Evolutionary conservation across 2,329 filamentous ascomycete species (phyloP).

Genomic region (Diaporthe vaccinii): DNA sequence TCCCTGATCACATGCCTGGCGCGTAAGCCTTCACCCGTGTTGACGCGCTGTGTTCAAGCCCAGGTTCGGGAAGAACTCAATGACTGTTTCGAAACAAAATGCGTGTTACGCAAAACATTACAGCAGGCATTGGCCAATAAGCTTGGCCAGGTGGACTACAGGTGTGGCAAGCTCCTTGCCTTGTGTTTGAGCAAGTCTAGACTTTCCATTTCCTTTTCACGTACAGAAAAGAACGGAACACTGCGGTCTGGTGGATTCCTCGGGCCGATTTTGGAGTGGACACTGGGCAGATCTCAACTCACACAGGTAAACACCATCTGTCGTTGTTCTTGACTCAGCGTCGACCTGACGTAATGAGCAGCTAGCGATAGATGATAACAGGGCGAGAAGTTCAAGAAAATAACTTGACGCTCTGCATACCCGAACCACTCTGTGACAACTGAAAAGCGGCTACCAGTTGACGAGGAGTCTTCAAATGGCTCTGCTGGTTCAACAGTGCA

Average conservation of each 20-base stretch:
- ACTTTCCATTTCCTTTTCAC: not conserved
- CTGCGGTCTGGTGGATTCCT: not conserved
- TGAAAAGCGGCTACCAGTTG: too few relatives aligned
- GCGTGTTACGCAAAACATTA: too few relatives aligned
- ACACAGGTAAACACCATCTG: not conserved
- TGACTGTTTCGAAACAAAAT: not conserved
- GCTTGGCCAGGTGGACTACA: not conserved
- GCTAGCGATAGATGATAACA: not conserved
- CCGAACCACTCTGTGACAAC: too few relatives aligned
- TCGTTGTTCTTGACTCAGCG: not conserved
- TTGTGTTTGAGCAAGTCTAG: not conserved
- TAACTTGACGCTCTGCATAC: not conserved
- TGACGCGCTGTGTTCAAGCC: fast-evolving
- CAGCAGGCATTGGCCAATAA: too few relatives aligned
- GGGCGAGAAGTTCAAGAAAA: not conserved
- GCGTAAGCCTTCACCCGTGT: not conserved
- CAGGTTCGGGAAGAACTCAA: not conserved
- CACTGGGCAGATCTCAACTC: not conserved
- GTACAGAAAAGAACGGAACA: too few relatives aligned
- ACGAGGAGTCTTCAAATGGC: too few relatives aligned
- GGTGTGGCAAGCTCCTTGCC: not conserved
- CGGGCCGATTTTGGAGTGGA: not conserved
- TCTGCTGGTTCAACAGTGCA: too few relatives aligned
- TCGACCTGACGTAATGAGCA: not conserved
- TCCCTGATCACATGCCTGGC: not conserved